phyloP scores from a whole-genome alignment of 495 filamentous ascomycete genomes.

The Articulospora tetracladia region DNA sequence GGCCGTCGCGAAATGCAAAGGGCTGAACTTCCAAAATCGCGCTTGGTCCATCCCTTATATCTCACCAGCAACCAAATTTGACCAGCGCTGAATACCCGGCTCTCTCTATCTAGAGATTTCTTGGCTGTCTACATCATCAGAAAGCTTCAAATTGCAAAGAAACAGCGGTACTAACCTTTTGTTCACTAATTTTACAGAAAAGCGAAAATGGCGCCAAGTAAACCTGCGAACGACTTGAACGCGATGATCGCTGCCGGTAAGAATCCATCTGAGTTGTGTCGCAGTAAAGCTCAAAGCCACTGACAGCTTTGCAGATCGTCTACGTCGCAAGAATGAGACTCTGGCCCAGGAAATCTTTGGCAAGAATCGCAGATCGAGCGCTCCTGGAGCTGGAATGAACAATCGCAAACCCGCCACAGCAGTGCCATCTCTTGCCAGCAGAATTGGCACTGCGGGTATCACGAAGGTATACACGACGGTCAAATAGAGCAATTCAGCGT shows the following conservation, averaged over 20 bases:
- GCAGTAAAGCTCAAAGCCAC: background rate
- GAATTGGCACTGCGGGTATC: conserved; percentile 36
- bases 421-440: conserved; percentile 61
- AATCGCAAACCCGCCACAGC: conserved; percentile 38
- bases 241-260: conserved; percentile 24
- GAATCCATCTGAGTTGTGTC: background rate
- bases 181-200: conserved; percentile 13
- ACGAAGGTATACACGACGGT: conserved; percentile 12
- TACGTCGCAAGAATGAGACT: conserved; percentile 64
- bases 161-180: conserved; percentile 8
- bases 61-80: background rate
- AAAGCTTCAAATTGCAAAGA: background rate
- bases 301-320: conserved; percentile 48
- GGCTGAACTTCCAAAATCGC: background rate
- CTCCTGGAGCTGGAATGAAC: conserved; percentile 42
- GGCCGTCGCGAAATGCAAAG: background rate
- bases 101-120: background rate
- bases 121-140: background rate
- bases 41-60: background rate
- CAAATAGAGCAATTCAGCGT: conserved; percentile 6
- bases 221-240: conserved; percentile 23
- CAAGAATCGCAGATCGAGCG: conserved; percentile 57
- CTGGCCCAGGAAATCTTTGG: conserved; percentile 70
- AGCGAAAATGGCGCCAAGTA: conserved; percentile 21
- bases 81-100: background rate